A percentile compares a stretch with the other conserved stretches of the same genome.
These are phyloP conservation scores for Sugiyamaella novakii DNA, from an alignment of 1,139 yeast species.

Conservation along the genomic window DNA sequence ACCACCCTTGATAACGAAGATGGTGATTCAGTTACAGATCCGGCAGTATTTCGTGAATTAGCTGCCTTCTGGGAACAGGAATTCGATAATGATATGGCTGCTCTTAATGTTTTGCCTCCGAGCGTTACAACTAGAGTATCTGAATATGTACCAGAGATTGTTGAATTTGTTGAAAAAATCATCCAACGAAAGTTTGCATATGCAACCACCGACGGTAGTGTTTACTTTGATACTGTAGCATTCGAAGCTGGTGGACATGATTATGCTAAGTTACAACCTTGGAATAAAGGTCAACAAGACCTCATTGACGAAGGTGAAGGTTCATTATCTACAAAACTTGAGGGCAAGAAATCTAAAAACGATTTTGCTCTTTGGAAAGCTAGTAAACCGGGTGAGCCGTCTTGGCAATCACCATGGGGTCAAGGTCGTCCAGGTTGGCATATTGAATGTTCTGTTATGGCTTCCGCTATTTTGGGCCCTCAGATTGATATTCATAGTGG, in stretches of 20 bases:
- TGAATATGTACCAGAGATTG: conserved; percentile 91
- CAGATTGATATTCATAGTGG: conserved; percentile 95
- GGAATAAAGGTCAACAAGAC: conserved; percentile 90
- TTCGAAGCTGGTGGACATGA: conserved; percentile 75
- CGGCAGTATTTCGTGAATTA: conserved; percentile 74
- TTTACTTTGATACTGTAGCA: conserved; percentile 85
- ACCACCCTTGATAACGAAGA: conserved; percentile 68
- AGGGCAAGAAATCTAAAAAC: conserved; percentile 67
- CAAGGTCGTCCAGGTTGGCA: conserved; percentile 99
- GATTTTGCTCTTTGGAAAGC: conserved; percentile 98
- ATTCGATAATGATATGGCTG: conserved; percentile 82
- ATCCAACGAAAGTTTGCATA: conserved; percentile 83
- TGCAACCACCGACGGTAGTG: conserved; percentile 80
- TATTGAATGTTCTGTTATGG: conserved; percentile 99
- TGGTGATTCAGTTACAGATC: conserved; percentile 82
- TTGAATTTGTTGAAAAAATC: conserved; percentile 73
- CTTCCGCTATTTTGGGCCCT: conserved; percentile 80
- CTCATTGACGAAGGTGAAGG: conserved; percentile 97
- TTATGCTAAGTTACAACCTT: conserved; percentile 96
- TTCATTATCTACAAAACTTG: conserved; percentile 58
- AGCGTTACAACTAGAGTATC: conserved; percentile 92
- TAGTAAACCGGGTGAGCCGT: conserved; percentile 96
- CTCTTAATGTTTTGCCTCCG: conserved; percentile 81
- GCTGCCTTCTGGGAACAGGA: conserved; percentile 90
- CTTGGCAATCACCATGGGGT: conserved; percentile 97